These are phyloP conservation scores for Neoascochyta sp. DNA, from an alignment of 2,329 filamentous ascomycete species.

Conservation along the genomic window DNA sequence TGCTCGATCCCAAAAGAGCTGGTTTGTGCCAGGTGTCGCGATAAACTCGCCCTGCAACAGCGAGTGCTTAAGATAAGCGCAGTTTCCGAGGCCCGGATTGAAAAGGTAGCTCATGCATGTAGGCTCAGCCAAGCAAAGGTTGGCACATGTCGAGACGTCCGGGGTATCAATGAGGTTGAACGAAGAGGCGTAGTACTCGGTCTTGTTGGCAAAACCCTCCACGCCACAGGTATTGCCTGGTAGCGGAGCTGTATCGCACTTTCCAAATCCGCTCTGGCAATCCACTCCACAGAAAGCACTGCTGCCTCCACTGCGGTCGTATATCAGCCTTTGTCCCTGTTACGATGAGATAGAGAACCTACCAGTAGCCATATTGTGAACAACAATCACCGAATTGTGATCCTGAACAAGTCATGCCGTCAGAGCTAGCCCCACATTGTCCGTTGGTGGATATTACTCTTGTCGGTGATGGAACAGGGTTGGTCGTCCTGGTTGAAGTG, in stretches of 20 bases:
- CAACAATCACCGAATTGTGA: constrained; percentile 7
- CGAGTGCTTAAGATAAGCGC: constrained; percentile 5
- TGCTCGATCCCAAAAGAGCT: constrained; percentile 8
- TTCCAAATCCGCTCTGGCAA: constrained; percentile 15
- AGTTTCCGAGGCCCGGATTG: constrained; percentile 7
- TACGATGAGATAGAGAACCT: not conserved
- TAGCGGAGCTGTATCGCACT: constrained; percentile 5
- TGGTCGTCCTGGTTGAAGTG: constrained; percentile 5
- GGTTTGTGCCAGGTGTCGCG: constrained; percentile 4
- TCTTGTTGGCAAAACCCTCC: constrained; percentile 12
- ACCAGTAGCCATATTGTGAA: constrained; percentile 9
- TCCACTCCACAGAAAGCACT: constrained; percentile 22
- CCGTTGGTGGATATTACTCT: constrained; percentile 3
- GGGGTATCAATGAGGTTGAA: constrained; percentile 11
- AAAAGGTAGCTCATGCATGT: constrained; percentile 12
- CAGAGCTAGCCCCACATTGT: constrained; percentile 2
- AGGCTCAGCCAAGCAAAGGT: constrained; percentile 10
- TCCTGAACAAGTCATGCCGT: constrained; percentile 6
- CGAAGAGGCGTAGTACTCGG: constrained; percentile 14
- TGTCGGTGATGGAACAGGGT: constrained; percentile 3
- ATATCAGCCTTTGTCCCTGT: not conserved
- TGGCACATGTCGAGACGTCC: constrained; percentile 9
- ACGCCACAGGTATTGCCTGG: constrained; percentile 8
- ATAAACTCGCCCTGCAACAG: constrained; percentile 8
- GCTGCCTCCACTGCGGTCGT: constrained; percentile 1